phyloP scores from a whole-genome alignment of 352 stramenopile species.

The Globisporangium mamillatum region DNA sequence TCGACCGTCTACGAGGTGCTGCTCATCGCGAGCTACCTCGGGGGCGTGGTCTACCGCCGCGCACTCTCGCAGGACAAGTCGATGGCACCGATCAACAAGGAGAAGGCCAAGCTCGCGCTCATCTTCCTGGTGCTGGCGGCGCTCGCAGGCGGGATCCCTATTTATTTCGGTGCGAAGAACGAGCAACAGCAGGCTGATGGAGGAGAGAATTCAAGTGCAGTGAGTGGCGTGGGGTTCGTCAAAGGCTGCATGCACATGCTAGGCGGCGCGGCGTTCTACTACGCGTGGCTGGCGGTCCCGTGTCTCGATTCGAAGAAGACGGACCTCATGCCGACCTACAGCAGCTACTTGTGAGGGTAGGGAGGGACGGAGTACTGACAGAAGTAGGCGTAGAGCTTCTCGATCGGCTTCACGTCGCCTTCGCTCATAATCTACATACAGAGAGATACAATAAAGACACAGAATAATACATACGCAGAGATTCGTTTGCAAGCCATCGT shows the following conservation, averaged over 20 bases:
- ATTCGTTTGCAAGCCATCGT: not conserved
- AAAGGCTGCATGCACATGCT: conserved; percentile 72
- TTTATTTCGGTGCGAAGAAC: conserved; percentile 35
- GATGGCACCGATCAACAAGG: conserved; percentile 51
- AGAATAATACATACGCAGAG: not conserved
- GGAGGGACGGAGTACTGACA: conserved; percentile 14
- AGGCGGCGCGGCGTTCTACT: conserved; percentile 68
- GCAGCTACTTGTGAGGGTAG: conserved; percentile 38
- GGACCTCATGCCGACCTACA: conserved; percentile 71
- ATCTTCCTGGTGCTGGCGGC: conserved; percentile 37
- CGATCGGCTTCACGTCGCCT: conserved; percentile 29
- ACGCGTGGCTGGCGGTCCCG: conserved; percentile 70
- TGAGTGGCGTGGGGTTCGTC: conserved; percentile 46
- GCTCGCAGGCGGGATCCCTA: conserved; percentile 40
- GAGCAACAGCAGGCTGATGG: not conserved
- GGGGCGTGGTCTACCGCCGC: conserved; percentile 52
- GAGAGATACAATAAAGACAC: not conserved
- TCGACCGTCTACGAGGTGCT: conserved; percentile 64
- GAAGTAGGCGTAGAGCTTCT: conserved; percentile 40
- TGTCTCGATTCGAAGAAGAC: conserved; percentile 85
- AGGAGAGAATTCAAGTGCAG: conserved; percentile 25
- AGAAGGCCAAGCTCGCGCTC: conserved; percentile 56
- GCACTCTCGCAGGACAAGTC: conserved; percentile 37
- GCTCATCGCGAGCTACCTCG: conserved; percentile 58
- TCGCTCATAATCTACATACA: conserved; percentile 30